Base-by-base conservation (phyloP, 345 rosid species). In the Camelina neglecta region DNA sequence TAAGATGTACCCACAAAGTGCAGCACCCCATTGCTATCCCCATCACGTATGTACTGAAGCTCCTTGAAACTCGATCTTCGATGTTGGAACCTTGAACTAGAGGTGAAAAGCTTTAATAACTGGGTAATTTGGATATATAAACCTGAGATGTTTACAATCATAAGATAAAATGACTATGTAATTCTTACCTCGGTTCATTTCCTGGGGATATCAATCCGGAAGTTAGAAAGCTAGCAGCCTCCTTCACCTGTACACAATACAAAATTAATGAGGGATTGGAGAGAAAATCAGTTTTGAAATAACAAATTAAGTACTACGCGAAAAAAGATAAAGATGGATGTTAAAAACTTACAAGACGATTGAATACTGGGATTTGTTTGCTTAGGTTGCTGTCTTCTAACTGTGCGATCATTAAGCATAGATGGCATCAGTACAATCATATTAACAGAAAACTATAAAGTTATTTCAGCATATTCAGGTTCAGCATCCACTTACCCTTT, bases 21-120 rank as follows among this genome's bases (percentile, higher is more conserved):
- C 60, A 95, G 74, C 56, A 95, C 95, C 69, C 99, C 99, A 73
- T 93, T 95, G 87, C 90, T 88, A 79, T 93, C 99, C n/a, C 99
- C 99, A 75, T 93, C 94, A 75, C 96, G 89, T 73, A 93, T 90
- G 85, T 90, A 89, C 78, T 88, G 99, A 50, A 88, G 96, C 87
- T 95, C 97, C 87, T 93, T 93, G 73, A 80, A 95, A 85, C 98
- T 90, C 20, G 99, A 93, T 53, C 86, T 84, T 67, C 98, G 86
- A 61, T 93, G 94, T 50, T 89, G 93, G 81, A 85, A 87, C 75
- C 93, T 86, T 72, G 73, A 63, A 80, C 85, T 78, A 75, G 78
- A 82, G 72, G 47, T 67, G n/a, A 36, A 57, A 20, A 54, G 38
- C 59, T 72, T 50, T 54, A 51, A n/a, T 31, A 5, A 67, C 15